Conservation (phyloP, 2,329 filamentous ascomycete species). For the Colletotrichum limetticola region DNA sequence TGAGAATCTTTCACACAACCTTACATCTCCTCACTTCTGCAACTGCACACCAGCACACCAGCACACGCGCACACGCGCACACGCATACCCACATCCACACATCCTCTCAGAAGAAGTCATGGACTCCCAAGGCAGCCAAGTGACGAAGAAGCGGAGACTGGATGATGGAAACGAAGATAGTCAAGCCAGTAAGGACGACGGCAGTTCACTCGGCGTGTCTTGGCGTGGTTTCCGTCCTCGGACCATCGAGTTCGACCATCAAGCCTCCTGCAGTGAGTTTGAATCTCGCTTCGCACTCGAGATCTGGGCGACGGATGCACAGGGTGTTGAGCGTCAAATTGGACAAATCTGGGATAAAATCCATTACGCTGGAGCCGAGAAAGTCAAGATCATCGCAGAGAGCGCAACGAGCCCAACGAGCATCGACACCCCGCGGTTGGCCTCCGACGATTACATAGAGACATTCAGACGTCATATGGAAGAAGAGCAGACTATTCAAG, state of each 20-base stretch:
- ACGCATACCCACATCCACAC: no score
- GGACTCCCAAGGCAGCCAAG: no score
- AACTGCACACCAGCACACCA: no score
- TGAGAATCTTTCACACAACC: neutral
- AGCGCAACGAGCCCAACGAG: no score
- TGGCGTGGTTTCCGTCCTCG: neutral
- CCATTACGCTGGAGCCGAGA: neutral
- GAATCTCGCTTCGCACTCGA: neutral
- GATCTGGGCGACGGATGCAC: neutral
- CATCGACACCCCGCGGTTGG: no score
- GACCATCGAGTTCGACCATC: neutral
- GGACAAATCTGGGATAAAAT: neutral
- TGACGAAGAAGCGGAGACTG: no score
- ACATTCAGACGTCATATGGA: no score
- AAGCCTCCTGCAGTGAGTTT: neutral
- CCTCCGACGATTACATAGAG: no score
- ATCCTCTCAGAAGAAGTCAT: no score
- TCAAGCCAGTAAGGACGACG: neutral
- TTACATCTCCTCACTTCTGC: neutral
- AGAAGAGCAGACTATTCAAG: no score
- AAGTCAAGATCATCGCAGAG: neutral
- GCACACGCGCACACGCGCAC: no score
- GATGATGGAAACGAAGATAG: no score
- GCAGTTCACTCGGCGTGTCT: neutral
- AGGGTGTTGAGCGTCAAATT: neutral